Evolutionary conservation across 768 basidiomycete species (phyloP).

Genomic region (Mrakia frigida): DNA sequence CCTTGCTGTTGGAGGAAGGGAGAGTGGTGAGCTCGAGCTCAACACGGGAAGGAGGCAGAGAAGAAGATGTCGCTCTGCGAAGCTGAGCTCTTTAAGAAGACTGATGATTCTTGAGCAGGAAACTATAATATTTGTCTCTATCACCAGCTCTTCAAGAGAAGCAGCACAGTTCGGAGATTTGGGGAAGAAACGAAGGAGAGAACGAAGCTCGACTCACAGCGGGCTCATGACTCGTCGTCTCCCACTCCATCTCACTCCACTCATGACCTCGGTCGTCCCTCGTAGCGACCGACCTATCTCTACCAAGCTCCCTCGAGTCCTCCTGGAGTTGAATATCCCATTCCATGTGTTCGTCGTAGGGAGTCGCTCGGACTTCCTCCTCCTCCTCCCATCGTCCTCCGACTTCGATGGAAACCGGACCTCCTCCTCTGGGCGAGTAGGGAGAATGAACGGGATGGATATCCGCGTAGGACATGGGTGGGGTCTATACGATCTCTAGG

Average conservation of each 20-base stretch:
- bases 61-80: too few relatives aligned
- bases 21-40: neutral
- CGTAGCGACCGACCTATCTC: neutral
- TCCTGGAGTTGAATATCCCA: neutral
- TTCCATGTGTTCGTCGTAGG: slow-evolving; percentile 9
- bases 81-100: too few relatives aligned
- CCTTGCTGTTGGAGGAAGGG: neutral
- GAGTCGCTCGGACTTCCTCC: neutral
- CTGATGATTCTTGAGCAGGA: too few relatives aligned
- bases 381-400: neutral
- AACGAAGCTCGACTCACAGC: neutral
- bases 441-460: slow-evolving; percentile 6
- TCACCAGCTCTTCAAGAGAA: too few relatives aligned
- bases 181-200: neutral
- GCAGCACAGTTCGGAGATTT: too few relatives aligned
- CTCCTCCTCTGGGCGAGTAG: neutral
- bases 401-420: slow-evolving; percentile 9
- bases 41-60: neutral
- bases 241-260: slow-evolving; percentile 4
- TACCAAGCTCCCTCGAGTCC: neutral
- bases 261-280: neutral
- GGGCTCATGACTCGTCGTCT: neutral
- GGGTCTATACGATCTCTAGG: neutral
- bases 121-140: too few relatives aligned
- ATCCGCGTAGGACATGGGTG: slow-evolving; percentile 20